Evolutionary conservation across 1,284 basidiomycete species (phyloP).

Genomic region (Vanrija pseudolonga): DNA sequence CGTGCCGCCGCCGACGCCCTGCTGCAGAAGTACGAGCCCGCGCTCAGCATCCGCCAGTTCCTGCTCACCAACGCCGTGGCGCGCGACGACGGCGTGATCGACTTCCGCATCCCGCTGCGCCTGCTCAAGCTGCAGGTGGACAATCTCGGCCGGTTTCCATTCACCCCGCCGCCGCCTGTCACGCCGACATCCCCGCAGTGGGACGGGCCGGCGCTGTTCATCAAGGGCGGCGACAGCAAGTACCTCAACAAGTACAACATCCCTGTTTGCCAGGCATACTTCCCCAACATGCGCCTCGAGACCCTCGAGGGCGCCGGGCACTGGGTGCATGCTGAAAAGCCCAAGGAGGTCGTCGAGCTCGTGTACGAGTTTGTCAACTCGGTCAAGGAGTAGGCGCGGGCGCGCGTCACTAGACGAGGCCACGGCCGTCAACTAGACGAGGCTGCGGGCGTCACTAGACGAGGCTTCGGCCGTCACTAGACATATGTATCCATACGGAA

Average conservation of each 20-base stretch:
- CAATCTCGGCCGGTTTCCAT: conserved; percentile 56
- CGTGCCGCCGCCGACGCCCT: conserved; percentile 55
- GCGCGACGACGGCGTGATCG: conserved; percentile 35
- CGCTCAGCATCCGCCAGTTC: conserved; percentile 55
- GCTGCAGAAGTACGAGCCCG: conserved; percentile 51
- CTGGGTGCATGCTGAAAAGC: conserved; percentile 51
- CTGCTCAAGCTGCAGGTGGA: conserved; percentile 50
- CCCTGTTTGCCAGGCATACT: conserved; percentile 51
- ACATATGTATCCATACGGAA: too few relatives aligned
- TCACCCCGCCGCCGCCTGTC: conserved; percentile 37
- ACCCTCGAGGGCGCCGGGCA: conserved; percentile 44
- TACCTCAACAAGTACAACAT: conserved; percentile 56
- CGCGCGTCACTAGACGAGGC: too few relatives aligned
- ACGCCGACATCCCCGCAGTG: conserved; percentile 34
- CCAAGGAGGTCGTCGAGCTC: conserved; percentile 38
- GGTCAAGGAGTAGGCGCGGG: too few relatives aligned
- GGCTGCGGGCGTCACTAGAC: too few relatives aligned
- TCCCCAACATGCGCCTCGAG: conserved; percentile 51
- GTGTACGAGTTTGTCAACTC: conserved; percentile 12
- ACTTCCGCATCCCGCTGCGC: conserved; percentile 54
- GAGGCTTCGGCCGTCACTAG: too few relatives aligned
- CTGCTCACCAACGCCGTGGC: conserved; percentile 55
- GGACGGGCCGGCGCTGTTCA: conserved; percentile 53
- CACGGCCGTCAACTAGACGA: too few relatives aligned
- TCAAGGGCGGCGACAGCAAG: conserved; percentile 54